phyloP scores from a whole-genome alignment of 345 rosid species.

The Atalantia buxifolia region DNA sequence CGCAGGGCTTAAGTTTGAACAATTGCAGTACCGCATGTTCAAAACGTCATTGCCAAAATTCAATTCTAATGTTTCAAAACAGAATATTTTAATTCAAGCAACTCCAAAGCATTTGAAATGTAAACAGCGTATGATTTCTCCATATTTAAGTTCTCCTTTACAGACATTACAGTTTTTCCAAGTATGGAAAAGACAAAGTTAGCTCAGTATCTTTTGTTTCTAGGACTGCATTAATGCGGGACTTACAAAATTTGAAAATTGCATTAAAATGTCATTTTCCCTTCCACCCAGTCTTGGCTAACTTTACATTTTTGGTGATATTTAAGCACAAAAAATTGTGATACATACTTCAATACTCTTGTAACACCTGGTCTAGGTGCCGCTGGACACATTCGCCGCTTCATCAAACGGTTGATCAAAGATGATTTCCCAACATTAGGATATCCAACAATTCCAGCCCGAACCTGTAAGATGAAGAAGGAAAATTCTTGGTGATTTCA shows the following conservation, averaged over 20 bases:
- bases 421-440: conserved; percentile 99
- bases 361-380: conserved; percentile 98
- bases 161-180: neutral
- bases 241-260: neutral
- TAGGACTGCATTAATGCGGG: neutral
- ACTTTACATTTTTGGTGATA: neutral
- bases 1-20: neutral
- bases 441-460: conserved; percentile 95
- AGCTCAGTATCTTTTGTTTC: neutral
- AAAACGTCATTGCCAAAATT: neutral
- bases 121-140: neutral
- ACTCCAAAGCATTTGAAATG: neutral
- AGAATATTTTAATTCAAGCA: neutral
- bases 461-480: conserved; percentile 45
- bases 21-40: neutral
- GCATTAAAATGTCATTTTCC: neutral
- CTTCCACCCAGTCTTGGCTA: neutral
- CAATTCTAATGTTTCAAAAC: neutral
- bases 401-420: conserved; percentile 82
- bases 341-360: conserved; percentile 67
- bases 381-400: conserved; percentile 85
- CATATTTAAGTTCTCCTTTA: neutral
- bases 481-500: neutral
- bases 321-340: neutral
- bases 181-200: neutral